A percentile compares a stretch with the other conserved stretches of the same genome.
These are phyloP conservation scores for Calamus simplicifolius DNA, from an alignment of 176 grass and related monocot genomes.

Conservation along the genomic window DNA sequence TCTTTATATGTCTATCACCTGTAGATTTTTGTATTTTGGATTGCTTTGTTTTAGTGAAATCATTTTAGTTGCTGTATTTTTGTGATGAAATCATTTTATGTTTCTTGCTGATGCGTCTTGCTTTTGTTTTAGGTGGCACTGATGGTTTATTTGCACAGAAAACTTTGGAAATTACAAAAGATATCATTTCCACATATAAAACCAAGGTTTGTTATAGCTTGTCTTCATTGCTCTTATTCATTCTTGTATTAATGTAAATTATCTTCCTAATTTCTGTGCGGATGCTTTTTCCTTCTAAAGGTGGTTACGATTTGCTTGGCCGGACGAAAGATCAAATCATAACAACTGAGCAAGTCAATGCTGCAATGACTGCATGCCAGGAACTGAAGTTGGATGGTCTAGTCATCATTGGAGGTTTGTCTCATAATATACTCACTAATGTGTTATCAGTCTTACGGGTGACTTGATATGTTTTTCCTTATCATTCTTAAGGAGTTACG, in stretches of 20 bases:
- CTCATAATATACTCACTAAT: too few species aligned
- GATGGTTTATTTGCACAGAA: conserved; percentile 95
- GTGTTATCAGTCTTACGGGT: too few species aligned
- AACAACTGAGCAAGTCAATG: conserved; percentile 91
- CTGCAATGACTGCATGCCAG: conserved; percentile 69
- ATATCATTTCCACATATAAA: conserved; percentile 90
- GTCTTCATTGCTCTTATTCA: background rate
- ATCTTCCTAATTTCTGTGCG: conserved; percentile 3
- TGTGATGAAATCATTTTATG: background rate
- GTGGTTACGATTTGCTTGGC: conserved; percentile 98
- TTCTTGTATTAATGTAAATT: background rate
- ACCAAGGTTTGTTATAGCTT: conserved; percentile 50
- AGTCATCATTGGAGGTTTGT: conserved; percentile 85
- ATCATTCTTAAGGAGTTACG: conserved; percentile 68
- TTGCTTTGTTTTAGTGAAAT: too few species aligned
- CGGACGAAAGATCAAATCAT: conserved; percentile 97
- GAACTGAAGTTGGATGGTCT: conserved; percentile 85
- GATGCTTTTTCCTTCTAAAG: conserved; percentile 12
- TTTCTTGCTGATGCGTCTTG: background rate
- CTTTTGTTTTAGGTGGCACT: conserved; percentile 57
- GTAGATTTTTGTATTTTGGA: too few species aligned
- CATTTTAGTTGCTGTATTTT: background rate
- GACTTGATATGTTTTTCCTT: background rate
- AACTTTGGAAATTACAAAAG: conserved; percentile 84
- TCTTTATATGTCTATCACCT: too few species aligned